These are phyloP conservation scores for Picea sitchensis DNA, from an alignment of 75 land plant genomes.

Conservation along the genomic window DNA sequence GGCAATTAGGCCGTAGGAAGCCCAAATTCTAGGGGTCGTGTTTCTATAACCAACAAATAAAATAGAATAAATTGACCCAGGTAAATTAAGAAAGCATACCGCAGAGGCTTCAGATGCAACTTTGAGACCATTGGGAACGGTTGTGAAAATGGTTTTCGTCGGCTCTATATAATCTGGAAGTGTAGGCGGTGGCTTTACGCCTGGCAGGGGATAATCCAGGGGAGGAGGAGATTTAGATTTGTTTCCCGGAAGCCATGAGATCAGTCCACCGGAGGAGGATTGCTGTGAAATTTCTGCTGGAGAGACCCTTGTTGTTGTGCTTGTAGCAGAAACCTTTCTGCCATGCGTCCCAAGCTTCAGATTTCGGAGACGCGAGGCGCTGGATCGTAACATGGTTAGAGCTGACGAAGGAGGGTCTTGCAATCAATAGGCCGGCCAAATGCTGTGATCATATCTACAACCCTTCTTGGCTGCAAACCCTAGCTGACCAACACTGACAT, in stretches of 20 bases:
- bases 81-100: conserved; percentile 12
- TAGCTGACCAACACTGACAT: too few species aligned
- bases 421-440: too few species aligned
- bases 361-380: too few species aligned
- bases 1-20: too few species aligned
- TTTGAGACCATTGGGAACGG: conserved; percentile 38
- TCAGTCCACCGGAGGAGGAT: conserved; percentile 7
- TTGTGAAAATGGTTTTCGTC: conserved; percentile 25
- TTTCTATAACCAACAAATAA: too few species aligned
- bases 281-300: background rate
- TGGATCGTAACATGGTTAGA: too few species aligned
- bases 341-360: background rate
- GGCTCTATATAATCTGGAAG: conserved; percentile 24
- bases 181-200: conserved; percentile 24
- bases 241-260: conserved; percentile 18
- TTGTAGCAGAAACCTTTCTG: conserved; percentile 2
- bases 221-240: conserved; percentile 14
- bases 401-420: too few species aligned
- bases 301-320: background rate
- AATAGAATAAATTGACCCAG: too few species aligned
- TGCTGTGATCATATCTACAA: too few species aligned
- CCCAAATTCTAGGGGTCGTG: too few species aligned
- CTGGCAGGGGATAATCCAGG: conserved; percentile 21
- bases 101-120: conserved; percentile 33
- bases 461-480: too few species aligned